phyloP scores from a whole-genome alignment of 305 asterid genomes.

The Coffea humblotiana region DNA sequence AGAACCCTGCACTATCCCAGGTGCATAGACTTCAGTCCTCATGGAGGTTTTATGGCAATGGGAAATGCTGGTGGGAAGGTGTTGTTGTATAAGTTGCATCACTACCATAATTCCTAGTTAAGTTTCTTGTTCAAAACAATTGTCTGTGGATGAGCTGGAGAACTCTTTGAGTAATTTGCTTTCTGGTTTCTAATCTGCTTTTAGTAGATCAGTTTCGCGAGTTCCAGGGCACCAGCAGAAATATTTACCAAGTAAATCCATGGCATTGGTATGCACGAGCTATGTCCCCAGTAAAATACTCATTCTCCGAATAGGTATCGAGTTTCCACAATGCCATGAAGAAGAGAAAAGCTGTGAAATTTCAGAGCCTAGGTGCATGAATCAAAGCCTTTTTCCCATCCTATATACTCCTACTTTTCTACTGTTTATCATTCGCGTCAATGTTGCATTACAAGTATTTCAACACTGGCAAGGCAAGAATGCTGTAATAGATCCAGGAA shows the following conservation, averaged over 20 bases:
- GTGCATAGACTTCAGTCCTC: slow-evolving; percentile 87
- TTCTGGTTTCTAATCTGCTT: background rate
- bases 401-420: background rate
- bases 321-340: background rate
- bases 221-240: background rate
- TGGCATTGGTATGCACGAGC: background rate
- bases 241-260: background rate
- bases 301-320: background rate
- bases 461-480: background rate
- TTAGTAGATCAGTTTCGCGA: background rate
- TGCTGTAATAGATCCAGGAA: background rate
- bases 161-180: background rate
- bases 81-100: slow-evolving; percentile 80
- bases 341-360: background rate
- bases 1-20: slow-evolving; percentile 52
- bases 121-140: background rate
- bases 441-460: background rate
- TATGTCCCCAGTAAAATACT: background rate
- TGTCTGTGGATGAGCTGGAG: background rate
- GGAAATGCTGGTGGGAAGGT: slow-evolving; percentile 89
- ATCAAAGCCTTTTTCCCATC: background rate
- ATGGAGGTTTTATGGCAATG: slow-evolving; percentile 82
- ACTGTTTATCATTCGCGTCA: background rate
- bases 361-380: background rate
- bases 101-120: slow-evolving; percentile 67